Evolutionary conservation across 805 yeast species (phyloP).

Genomic region (Komagataella populi): DNA sequence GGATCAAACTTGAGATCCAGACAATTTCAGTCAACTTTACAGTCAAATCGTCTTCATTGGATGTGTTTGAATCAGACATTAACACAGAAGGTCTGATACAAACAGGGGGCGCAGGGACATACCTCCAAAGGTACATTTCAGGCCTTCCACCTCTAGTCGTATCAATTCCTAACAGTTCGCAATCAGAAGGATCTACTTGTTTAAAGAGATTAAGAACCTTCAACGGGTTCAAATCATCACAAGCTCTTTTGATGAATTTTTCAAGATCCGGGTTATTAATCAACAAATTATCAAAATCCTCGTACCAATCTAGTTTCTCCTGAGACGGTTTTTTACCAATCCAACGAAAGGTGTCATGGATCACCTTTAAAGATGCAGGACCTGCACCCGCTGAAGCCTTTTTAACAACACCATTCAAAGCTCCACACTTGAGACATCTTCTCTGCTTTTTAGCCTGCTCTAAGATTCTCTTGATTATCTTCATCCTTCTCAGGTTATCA

Average conservation of each 20-base stretch:
- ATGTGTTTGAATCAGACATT: constrained; percentile 79
- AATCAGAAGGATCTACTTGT: constrained; percentile 74
- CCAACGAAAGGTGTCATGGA: constrained; percentile 94
- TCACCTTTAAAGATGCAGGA: constrained; percentile 86
- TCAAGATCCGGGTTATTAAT: constrained; percentile 78
- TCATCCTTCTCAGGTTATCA: constrained; percentile 89
- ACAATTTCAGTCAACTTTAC: constrained; percentile 93
- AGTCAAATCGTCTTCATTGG: constrained; percentile 95
- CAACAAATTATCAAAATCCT: constrained; percentile 67
- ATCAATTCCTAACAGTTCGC: constrained; percentile 86
- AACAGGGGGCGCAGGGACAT: constrained; percentile 97
- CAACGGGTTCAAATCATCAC: constrained; percentile 89
- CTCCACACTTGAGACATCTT: constrained; percentile 76
- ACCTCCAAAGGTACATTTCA: constrained; percentile 93
- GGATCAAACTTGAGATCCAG: constrained; percentile 88
- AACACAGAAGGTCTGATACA: constrained; percentile 95
- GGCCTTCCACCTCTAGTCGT: constrained; percentile 85
- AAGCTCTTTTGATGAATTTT: constrained; percentile 70
- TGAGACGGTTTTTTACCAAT: constrained; percentile 79
- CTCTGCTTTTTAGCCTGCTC: constrained; percentile 96
- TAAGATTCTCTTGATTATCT: constrained; percentile 61
- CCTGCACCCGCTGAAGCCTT: constrained; percentile 89
- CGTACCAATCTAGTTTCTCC: constrained; percentile 80
- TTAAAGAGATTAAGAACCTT: constrained; percentile 80
- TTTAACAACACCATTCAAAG: constrained; percentile 92